Percentiles rank a stretch among this genome's conserved stretches.
phyloP scores from a whole-genome alignment of 192 early-diverging fungal genomes.

The Mortierella claussenii region DNA sequence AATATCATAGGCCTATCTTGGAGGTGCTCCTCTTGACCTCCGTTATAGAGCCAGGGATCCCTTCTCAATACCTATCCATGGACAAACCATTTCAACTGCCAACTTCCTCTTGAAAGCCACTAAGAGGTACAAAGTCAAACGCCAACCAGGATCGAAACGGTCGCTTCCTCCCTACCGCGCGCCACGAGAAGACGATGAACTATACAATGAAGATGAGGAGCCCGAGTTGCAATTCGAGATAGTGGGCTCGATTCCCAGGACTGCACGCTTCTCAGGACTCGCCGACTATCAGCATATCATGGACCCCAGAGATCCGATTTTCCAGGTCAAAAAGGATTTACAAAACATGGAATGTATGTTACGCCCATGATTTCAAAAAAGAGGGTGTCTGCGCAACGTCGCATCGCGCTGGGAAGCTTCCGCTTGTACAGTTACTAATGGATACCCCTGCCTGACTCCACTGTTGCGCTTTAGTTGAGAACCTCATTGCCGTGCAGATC shows the following conservation, averaged over 20 bases:
- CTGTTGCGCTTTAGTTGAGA: conserved; percentile 20
- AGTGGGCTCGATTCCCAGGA: conserved; percentile 29
- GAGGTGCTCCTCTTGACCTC: conserved; percentile 35
- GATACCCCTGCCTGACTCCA: too few species aligned
- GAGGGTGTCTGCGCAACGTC: too few species aligned
- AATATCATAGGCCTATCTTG: conserved; percentile 48
- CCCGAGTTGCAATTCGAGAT: conserved; percentile 26
- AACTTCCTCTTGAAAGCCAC: conserved; percentile 42
- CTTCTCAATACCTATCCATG: conserved; percentile 42
- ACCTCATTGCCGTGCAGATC: conserved; percentile 32
- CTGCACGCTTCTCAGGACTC: conserved; percentile 29
- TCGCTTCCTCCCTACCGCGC: conserved; percentile 23
- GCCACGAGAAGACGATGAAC: conserved; percentile 35
- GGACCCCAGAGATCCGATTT: conserved; percentile 35
- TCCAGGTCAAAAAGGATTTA: conserved; percentile 31
- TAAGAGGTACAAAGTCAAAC: conserved; percentile 43
- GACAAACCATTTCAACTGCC: conserved; percentile 19
- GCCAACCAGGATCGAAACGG: conserved; percentile 20
- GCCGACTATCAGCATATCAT: conserved; percentile 47
- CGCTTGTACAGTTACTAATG: too few species aligned
- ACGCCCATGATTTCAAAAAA: too few species aligned
- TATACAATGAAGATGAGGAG: conserved; percentile 28
- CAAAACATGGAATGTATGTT: conserved; percentile 42
- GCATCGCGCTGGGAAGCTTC: too few species aligned
- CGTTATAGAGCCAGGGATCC: conserved; percentile 33